Conservation (phyloP, 2,329 filamentous ascomycete species). For the Dactylellina cionopaga region DNA sequence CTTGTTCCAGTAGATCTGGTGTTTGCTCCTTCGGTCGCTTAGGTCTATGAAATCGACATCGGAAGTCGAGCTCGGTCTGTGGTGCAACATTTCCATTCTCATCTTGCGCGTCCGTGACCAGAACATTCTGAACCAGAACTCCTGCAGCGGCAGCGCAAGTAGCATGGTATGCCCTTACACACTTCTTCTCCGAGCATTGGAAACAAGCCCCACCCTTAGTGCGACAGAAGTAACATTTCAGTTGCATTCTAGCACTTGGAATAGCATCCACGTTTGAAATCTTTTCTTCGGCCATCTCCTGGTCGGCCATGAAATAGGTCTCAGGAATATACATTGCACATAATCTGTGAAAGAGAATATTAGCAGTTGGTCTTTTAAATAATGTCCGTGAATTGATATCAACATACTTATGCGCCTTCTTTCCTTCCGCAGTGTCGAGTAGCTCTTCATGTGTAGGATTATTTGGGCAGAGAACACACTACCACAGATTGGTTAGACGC, state of each 20-base stretch:
- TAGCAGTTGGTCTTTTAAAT: not conserved
- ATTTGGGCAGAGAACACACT: slow-evolving; percentile 90
- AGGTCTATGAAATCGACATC: slow-evolving; percentile 90
- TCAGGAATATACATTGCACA: slow-evolving; percentile 93
- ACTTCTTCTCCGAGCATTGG: slow-evolving; percentile 95
- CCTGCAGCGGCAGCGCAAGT: slow-evolving; percentile 93
- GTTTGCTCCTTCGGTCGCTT: slow-evolving; percentile 83
- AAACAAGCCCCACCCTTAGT: slow-evolving; percentile 90
- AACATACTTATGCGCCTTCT: slow-evolving; percentile 76
- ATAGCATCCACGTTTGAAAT: slow-evolving; percentile 83
- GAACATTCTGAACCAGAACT: slow-evolving; percentile 83
- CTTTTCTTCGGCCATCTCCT: slow-evolving; percentile 73
- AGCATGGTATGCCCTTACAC: slow-evolving; percentile 89
- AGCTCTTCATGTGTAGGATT: slow-evolving; percentile 82
- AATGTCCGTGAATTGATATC: not conserved
- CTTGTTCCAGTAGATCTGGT: slow-evolving; percentile 74
- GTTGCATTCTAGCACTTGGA: slow-evolving; percentile 83
- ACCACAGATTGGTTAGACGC: slow-evolving; percentile 17
- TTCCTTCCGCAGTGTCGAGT: slow-evolving; percentile 86
- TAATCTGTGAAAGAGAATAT: slow-evolving; percentile 61
- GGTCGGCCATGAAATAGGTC: slow-evolving; percentile 79
- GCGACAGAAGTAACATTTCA: slow-evolving; percentile 94
- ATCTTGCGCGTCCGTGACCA: slow-evolving; percentile 83
- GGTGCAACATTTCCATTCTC: slow-evolving; percentile 93
- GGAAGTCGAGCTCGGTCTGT: slow-evolving; percentile 89